phyloP scores from a whole-genome alignment of 2,329 filamentous ascomycete species.

The Pseudovirgaria hyperparasitica region DNA sequence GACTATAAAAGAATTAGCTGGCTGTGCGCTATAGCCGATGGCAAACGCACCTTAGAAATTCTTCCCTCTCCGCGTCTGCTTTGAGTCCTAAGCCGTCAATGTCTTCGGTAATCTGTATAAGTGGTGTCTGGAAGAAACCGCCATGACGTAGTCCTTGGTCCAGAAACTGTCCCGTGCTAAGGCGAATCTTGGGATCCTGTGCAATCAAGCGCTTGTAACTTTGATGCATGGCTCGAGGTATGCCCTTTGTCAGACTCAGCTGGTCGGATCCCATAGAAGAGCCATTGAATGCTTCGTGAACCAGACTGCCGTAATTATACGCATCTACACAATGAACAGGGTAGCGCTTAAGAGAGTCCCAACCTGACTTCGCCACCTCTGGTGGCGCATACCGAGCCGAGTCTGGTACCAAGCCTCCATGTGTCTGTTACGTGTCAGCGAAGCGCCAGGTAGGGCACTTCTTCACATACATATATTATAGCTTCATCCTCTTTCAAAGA shows the following conservation, averaged over 20 bases:
- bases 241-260: slow-evolving; percentile 69
- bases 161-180: slow-evolving; percentile 74
- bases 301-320: slow-evolving; percentile 70
- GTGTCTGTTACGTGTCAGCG: slow-evolving; percentile 43
- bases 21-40: slow-evolving; percentile 2
- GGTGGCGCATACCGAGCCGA: slow-evolving; percentile 74
- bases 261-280: slow-evolving; percentile 65
- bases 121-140: slow-evolving; percentile 81
- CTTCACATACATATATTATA: slow-evolving; percentile 59
- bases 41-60: slow-evolving; percentile 56
- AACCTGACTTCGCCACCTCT: slow-evolving; percentile 75
- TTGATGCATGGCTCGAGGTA: slow-evolving; percentile 79
- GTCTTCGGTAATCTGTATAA: slow-evolving; percentile 85
- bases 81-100: slow-evolving; percentile 91
- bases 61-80: slow-evolving; percentile 67
- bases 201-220: slow-evolving; percentile 85
- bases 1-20: slow-evolving; percentile 28
- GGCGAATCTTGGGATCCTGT: slow-evolving; percentile 74
- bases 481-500: slow-evolving; percentile 94
- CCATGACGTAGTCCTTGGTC: slow-evolving; percentile 75
- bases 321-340: slow-evolving; percentile 75
- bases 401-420: slow-evolving; percentile 78
- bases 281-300: slow-evolving; percentile 89
- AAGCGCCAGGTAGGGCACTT: slow-evolving; percentile 3
- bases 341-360: slow-evolving; percentile 77